A percentile compares a stretch with the other conserved stretches of the same genome.
Conservation (phyloP, 2,329 filamentous ascomycete genomes). For the Colletotrichum limetticola region DNA sequence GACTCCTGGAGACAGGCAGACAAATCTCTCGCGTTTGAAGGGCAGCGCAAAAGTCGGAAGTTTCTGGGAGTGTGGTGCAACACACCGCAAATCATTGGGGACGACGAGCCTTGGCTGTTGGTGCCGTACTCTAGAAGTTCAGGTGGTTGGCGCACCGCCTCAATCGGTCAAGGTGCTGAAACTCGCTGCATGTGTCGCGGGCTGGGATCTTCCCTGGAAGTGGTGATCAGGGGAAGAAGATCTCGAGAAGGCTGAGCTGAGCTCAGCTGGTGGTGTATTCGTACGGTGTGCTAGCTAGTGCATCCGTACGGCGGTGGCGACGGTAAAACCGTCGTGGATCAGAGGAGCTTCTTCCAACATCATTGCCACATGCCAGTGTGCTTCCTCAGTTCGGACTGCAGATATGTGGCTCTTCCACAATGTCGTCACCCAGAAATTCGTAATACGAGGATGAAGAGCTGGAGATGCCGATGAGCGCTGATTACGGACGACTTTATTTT, state of each 20-base stretch:
- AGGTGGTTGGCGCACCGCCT: constrained; percentile 30
- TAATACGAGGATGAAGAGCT: not conserved
- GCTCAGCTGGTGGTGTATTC: not conserved
- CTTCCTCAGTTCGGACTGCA: no score
- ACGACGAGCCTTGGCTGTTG: constrained; percentile 13
- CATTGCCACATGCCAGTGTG: not conserved
- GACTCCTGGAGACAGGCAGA: not conserved
- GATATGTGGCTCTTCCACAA: not conserved
- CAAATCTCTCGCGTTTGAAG: constrained; percentile 2
- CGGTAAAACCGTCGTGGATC: not conserved
- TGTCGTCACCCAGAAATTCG: not conserved
- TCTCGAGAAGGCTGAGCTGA: constrained; percentile 3
- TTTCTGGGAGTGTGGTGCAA: constrained; percentile 1
- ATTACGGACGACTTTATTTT: not conserved
- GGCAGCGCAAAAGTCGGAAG: not conserved
- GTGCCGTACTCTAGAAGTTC: not conserved
- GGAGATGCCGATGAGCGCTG: not conserved
- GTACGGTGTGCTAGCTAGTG: no score
- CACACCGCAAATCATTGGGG: constrained; percentile 10
- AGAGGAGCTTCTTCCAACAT: not conserved
- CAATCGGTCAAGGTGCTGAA: constrained; percentile 23
- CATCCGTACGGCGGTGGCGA: not conserved
- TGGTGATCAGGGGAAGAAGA: constrained; percentile 14
- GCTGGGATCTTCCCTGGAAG: constrained; percentile 14
- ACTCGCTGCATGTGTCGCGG: constrained; percentile 11